Conservation (phyloP, 352 stramenopile species). For the Aphanomyces invadans region DNA sequence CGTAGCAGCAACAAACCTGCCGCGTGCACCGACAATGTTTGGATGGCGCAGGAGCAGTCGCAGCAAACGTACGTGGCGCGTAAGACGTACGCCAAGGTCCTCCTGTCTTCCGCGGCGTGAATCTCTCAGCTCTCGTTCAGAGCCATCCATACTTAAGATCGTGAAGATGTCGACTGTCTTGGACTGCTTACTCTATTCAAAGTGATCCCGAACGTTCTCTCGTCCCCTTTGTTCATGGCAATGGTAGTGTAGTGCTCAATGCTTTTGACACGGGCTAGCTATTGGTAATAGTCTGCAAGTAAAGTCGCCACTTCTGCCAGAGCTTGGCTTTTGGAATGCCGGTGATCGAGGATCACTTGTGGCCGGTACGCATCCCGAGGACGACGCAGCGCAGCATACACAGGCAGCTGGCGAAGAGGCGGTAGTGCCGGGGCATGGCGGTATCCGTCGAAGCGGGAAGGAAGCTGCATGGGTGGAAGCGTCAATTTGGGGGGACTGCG, state of each 20-base stretch:
- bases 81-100: slow-evolving; percentile 10
- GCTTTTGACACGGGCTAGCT: too few relatives aligned
- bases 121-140: background rate
- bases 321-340: background rate
- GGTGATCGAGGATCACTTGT: background rate
- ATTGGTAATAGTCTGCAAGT: background rate
- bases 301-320: background rate
- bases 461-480: too few relatives aligned
- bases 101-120: slow-evolving; percentile 11
- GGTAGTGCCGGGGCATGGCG: too few relatives aligned
- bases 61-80: background rate
- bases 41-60: background rate
- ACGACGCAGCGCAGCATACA: too few relatives aligned
- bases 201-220: too few relatives aligned
- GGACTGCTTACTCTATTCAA: too few relatives aligned
- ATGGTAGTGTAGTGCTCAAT: background rate
- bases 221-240: too few relatives aligned
- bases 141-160: background rate
- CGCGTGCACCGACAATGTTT: background rate
- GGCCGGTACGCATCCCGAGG: too few relatives aligned
- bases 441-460: too few relatives aligned
- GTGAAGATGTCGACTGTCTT: background rate
- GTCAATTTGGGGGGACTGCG: too few relatives aligned
- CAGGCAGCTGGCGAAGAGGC: too few relatives aligned
- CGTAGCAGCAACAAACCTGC: background rate